Evolutionary conservation across 1,284 basidiomycete genomes (phyloP).

Genomic region (Cystobasidium sp.): DNA sequence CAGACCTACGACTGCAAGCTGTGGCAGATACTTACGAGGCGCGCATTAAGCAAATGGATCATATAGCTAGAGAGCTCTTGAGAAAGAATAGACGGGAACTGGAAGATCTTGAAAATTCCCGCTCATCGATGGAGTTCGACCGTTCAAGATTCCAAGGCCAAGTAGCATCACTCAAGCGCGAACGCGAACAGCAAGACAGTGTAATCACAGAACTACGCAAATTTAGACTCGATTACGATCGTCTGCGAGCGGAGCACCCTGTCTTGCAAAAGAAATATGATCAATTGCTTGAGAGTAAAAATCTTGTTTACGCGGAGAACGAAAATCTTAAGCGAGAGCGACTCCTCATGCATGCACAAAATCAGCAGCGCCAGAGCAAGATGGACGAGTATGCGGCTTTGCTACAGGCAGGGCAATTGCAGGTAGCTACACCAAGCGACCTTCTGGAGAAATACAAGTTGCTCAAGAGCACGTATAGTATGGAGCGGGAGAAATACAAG

Average conservation of each 20-base stretch:
- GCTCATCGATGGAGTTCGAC: constrained; percentile 19
- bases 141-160: constrained; percentile 14
- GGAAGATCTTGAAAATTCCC: not conserved
- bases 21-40: not conserved
- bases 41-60: not conserved
- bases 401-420: not conserved
- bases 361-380: constrained; percentile 8
- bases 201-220: not conserved
- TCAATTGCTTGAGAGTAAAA: not conserved
- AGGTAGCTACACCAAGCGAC: not conserved
- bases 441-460: constrained; percentile 12
- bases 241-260: constrained; percentile 8
- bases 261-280: not conserved
- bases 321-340: not conserved
- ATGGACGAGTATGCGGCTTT: constrained; percentile 8
- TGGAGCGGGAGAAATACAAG: constrained; percentile 4
- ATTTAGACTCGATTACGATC: not conserved
- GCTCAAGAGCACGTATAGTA: constrained; percentile 11
- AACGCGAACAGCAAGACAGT: not conserved
- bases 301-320: not conserved
- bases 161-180: not conserved
- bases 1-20: constrained; percentile 7
- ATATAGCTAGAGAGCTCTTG: not conserved
- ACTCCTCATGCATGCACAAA: not conserved
- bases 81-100: not conserved